Percentiles rank a stretch among this genome's conserved stretches.
phyloP scores from a whole-genome alignment of 352 stramenopile species.

The Phytophthora melonis region DNA sequence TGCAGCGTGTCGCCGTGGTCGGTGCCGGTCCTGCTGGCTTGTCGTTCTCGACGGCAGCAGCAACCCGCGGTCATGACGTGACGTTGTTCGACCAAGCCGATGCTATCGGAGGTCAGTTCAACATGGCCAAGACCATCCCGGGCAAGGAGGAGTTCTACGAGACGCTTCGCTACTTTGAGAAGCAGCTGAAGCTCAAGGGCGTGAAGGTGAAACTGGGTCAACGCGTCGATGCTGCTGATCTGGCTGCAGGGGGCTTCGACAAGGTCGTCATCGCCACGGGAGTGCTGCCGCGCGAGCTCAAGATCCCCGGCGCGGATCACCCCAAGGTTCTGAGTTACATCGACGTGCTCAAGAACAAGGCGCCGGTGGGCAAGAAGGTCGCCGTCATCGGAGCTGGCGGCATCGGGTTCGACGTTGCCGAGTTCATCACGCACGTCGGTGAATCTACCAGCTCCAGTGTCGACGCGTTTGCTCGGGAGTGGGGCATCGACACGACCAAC shows the following conservation, averaged over 20 bases:
- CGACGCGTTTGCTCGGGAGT: conserved; percentile 93
- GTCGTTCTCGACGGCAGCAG: conserved; percentile 90
- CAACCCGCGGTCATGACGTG: conserved; percentile 92
- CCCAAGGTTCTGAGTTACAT: conserved; percentile 95
- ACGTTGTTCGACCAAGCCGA: conserved; percentile 94
- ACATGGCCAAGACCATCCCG: conserved; percentile 97
- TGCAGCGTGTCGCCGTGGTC: conserved; percentile 90
- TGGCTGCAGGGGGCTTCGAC: conserved; percentile 77
- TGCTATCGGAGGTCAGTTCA: conserved; percentile 95
- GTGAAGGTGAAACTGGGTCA: conserved; percentile 87
- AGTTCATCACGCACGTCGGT: conserved; percentile 93
- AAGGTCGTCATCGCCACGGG: conserved; percentile 97
- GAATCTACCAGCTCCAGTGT: conserved; percentile 76
- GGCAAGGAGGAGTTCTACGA: conserved; percentile 99
- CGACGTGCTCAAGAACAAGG: conserved; percentile 94
- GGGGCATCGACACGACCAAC: conserved; percentile 93
- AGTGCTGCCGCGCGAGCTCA: conserved; percentile 90
- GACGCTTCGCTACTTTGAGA: conserved; percentile 96
- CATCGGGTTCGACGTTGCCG: conserved; percentile 98
- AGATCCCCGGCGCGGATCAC: conserved; percentile 91
- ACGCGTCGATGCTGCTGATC: conserved; percentile 58
- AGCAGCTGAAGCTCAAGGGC: conserved; percentile 85
- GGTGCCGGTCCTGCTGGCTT: conserved; percentile 95
- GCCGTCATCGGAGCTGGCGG: conserved; percentile 97
- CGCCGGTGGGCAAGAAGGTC: conserved; percentile 91